Evolutionary conservation across 2,329 filamentous ascomycete genomes (phyloP).

Genomic region (Pseudocercospora fuligena): DNA sequence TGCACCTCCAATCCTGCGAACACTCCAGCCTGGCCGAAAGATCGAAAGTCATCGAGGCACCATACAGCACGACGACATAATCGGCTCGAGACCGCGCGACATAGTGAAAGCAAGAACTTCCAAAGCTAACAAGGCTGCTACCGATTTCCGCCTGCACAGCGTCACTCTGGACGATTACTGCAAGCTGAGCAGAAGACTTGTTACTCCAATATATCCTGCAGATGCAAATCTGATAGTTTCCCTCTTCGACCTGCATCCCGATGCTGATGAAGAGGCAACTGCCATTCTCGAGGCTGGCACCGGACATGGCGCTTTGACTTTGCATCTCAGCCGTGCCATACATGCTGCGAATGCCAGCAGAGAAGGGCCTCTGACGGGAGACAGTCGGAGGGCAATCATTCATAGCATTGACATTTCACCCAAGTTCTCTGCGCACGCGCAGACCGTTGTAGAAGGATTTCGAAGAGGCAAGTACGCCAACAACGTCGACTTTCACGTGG

Average conservation of each 20-base stretch:
- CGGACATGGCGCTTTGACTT: constrained; percentile 78
- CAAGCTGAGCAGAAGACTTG: constrained; percentile 66
- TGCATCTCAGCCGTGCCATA: constrained; percentile 75
- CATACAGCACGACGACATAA: constrained; percentile 61
- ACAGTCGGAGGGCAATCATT: constrained; percentile 66
- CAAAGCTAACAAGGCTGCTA: constrained; percentile 43
- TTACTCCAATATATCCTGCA: constrained; percentile 79
- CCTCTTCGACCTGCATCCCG: constrained; percentile 73
- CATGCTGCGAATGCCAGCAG: constrained; percentile 69
- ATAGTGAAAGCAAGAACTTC: constrained; percentile 56
- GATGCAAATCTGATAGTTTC: constrained; percentile 78
- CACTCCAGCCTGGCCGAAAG: constrained; percentile 41
- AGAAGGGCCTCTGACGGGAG: constrained; percentile 41
- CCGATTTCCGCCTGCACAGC: constrained; percentile 61
- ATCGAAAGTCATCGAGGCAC: constrained; percentile 54
- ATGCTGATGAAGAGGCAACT: constrained; percentile 45
- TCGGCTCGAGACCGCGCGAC: constrained; percentile 66
- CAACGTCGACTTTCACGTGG: constrained; percentile 75
- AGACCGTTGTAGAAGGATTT: constrained; percentile 68
- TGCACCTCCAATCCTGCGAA: constrained; percentile 46
- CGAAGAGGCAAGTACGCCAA: constrained; percentile 70
- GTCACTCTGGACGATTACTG: constrained; percentile 77
- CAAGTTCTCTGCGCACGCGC: constrained; percentile 67
- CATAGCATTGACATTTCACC: constrained; percentile 72
- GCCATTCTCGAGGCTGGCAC: constrained; percentile 86